Evolutionary conservation across 1,139 yeast genomes (phyloP), one percentile per base, ranked within the genome.

Genomic region (Candida sp.): DNA sequence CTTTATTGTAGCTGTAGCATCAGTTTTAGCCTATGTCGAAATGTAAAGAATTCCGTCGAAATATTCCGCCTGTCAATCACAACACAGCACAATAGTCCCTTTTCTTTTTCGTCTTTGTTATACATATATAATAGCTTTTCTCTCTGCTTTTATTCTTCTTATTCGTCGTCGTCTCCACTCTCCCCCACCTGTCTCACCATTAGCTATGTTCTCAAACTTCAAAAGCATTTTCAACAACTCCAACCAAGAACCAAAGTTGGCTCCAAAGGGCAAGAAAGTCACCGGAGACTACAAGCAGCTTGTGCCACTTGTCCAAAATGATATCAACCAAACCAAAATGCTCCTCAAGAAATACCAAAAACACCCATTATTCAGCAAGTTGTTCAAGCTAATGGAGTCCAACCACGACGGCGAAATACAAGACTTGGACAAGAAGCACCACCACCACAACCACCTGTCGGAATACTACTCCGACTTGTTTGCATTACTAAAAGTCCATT

Each of bases 311-410:
- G 67, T 66, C 6, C 52, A 59, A 38, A 57, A 59, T 35, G 70
- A 65, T 44, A 63, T 65, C 27, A 40, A 50, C 8, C 53, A 51
- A 6, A 53, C 63, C 6, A 62, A 62, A 42, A 48, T 49, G 4
- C 68, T 66, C 46, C 58, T 67, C 39, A 57, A 56, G 39, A 57
- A 54, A 42, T 62, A 63, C 45, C 61, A 64, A 37, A 62, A 61
- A 44, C 61, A 62, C 23, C 40, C 55, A 1, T 49, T 66, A 38
- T 62, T 58, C 49, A 53, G 54, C 33, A 64, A 62, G 49, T 41
- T 67, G 28, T 58, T 55, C 46, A 55, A 53, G 31, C 48, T 65
- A 8, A 49, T 67, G n/a, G 67, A 64, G 32, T 25, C 47, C 3
- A 61, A 63, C 40, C 69, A 66, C 32, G 32, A 22, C 5, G 42